Conservation (phyloP, 129 eudicot genomes). For the Logfia minima region DNA sequence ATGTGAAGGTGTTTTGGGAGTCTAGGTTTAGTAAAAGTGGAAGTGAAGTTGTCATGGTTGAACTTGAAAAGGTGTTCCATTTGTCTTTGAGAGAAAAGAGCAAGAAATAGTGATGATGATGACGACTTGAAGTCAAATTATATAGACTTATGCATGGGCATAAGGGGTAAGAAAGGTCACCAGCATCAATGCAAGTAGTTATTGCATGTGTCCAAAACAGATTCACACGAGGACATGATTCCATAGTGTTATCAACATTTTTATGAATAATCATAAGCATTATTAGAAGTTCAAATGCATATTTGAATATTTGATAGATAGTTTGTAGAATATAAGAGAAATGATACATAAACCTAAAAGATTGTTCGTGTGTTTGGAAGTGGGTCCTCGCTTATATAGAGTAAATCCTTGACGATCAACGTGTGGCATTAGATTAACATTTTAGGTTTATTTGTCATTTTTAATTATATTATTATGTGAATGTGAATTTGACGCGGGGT, state of each 20-base stretch:
- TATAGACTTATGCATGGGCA: slow-evolving; percentile 12
- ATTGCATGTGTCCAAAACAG: not conserved
- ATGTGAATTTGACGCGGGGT: not conserved
- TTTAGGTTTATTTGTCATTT: too few relatives aligned
- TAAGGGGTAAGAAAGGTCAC: slow-evolving; percentile 10
- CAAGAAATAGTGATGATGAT: slow-evolving; percentile 14
- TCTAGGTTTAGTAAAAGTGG: slow-evolving; percentile 12
- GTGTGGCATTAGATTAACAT: too few relatives aligned
- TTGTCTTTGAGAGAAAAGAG: not conserved
- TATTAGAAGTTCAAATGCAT: too few relatives aligned
- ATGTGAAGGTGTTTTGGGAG: not conserved
- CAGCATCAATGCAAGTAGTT: slow-evolving; percentile 5
- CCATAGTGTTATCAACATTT: too few relatives aligned
- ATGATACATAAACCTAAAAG: too few relatives aligned
- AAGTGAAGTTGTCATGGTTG: slow-evolving; percentile 3
- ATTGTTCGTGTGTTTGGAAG: too few relatives aligned
- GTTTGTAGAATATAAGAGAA: too few relatives aligned
- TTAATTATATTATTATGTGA: not conserved
- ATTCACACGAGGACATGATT: not conserved
- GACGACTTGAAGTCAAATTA: slow-evolving; percentile 2
- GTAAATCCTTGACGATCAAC: too few relatives aligned
- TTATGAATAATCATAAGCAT: too few relatives aligned
- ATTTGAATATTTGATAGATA: too few relatives aligned
- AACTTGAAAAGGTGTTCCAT: slow-evolving; percentile 27
- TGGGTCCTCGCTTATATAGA: too few relatives aligned